A percentile compares a stretch with the other conserved stretches of the same genome.
These are phyloP conservation scores for Ophiocordyceps camponoti-rufipedis DNA, from an alignment of 2,329 filamentous ascomycete species.

Conservation along the genomic window DNA sequence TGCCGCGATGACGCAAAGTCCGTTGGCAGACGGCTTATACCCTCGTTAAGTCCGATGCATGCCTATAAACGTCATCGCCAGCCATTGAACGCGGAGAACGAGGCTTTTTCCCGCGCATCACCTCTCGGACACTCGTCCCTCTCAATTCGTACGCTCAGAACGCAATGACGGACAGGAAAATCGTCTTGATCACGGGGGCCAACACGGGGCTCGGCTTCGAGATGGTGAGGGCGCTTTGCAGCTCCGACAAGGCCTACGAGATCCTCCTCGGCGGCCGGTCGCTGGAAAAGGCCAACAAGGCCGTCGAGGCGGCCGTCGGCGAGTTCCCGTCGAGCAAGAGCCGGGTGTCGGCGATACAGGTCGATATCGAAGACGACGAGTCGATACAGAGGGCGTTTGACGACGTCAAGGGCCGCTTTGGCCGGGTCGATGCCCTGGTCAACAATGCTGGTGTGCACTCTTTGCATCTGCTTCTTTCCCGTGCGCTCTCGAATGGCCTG, in stretches of 20 bases:
- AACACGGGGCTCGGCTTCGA: constrained; percentile 44
- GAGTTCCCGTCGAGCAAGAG: constrained; percentile 12
- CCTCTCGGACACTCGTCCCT: no score
- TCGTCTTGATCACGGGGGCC: constrained; percentile 41
- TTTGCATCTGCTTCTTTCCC: constrained; percentile 2
- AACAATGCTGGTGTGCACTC: constrained; percentile 31
- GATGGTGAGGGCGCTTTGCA: constrained; percentile 32
- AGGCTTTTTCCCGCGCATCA: no score
- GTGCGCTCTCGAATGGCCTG: not conserved
- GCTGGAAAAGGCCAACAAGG: constrained; percentile 28
- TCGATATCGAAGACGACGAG: constrained; percentile 34
- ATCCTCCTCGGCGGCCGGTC: constrained; percentile 37
- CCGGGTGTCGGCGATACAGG: constrained; percentile 24
- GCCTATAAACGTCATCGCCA: no score
- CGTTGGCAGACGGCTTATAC: no score
- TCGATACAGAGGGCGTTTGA: constrained; percentile 29
- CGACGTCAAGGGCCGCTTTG: constrained; percentile 20
- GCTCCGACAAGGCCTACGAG: constrained; percentile 28
- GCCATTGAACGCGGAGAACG: no score
- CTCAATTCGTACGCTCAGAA: not conserved
- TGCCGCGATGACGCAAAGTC: no score
- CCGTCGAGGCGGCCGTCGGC: constrained; percentile 16
- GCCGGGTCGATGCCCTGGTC: constrained; percentile 30
- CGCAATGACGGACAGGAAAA: constrained; percentile 7
- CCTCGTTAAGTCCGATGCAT: no score